A percentile compares a stretch with the other conserved stretches of the same genome.
Evolutionary conservation across 2,329 filamentous ascomycete genomes (phyloP).

Genomic region (Ophiostoma sp.): DNA sequence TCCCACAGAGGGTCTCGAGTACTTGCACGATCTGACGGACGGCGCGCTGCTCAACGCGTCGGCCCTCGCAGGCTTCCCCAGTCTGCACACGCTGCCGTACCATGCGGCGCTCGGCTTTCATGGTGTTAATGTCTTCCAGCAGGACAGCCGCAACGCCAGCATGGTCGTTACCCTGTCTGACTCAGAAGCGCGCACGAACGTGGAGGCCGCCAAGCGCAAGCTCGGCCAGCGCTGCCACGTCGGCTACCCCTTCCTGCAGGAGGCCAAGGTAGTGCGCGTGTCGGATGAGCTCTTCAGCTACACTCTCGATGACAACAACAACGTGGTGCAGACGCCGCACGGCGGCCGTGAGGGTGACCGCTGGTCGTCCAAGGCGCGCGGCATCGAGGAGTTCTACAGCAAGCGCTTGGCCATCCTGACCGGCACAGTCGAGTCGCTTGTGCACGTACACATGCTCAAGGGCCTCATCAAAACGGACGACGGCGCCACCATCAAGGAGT

Average conservation of each 20-base stretch:
- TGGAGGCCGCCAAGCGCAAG: conserved; percentile 72
- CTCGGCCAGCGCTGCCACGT: conserved; percentile 86
- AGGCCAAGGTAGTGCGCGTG: conserved; percentile 84
- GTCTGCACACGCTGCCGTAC: conserved; percentile 81
- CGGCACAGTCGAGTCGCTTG: conserved; percentile 81
- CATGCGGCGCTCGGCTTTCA: conserved; percentile 80
- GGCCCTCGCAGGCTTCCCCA: conserved; percentile 93
- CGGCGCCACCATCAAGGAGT: conserved; percentile 90
- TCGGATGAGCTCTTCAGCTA: conserved; percentile 95
- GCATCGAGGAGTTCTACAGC: conserved; percentile 84
- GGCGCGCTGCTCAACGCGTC: conserved; percentile 78
- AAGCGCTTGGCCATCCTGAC: conserved; percentile 87
- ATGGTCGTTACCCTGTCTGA: conserved; percentile 85
- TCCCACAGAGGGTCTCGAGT: conserved; percentile 83
- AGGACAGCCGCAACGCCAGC: conserved; percentile 94
- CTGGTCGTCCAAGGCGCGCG: conserved; percentile 79
- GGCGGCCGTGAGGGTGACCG: conserved; percentile 73
- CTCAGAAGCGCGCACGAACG: conserved; percentile 68
- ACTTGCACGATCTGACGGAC: conserved; percentile 78
- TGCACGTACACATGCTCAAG: conserved; percentile 92
- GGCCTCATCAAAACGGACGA: conserved; percentile 88
- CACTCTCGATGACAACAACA: conserved; percentile 64
- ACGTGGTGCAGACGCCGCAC: conserved; percentile 70
- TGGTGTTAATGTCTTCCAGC: conserved; percentile 91
- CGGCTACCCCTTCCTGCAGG: conserved; percentile 92